A percentile compares a stretch with the other conserved stretches of the same genome.
phyloP scores from a whole-genome alignment of 192 early-diverging fungal species.

The Podila verticillata region DNA sequence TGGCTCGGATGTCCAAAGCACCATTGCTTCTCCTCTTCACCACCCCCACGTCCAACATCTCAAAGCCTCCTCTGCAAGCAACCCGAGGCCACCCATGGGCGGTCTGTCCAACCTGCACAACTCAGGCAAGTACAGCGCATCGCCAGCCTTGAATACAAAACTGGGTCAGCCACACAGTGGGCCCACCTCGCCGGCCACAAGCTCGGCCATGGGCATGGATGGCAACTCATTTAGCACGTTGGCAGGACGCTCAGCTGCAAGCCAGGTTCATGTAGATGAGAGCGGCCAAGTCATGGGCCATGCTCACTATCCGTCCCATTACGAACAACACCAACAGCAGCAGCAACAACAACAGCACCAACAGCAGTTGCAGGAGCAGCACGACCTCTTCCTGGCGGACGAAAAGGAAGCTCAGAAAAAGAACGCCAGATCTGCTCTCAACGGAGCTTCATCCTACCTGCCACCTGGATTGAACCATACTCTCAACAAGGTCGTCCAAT shows the following conservation, averaged over 20 bases:
- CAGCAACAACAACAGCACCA: conserved; percentile 18
- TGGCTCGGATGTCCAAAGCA: conserved; percentile 19
- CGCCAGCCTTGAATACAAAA: conserved; percentile 14
- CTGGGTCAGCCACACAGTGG: conserved; percentile 6
- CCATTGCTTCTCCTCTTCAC: conserved; percentile 20
- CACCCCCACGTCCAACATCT: background rate
- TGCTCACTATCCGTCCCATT: background rate
- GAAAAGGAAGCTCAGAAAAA: conserved; percentile 36
- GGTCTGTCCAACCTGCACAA: no score
- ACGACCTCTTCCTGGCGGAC: conserved; percentile 16
- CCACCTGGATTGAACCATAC: conserved; percentile 28
- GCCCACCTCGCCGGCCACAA: background rate
- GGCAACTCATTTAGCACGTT: conserved; percentile 6
- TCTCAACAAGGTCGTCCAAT: conserved; percentile 39
- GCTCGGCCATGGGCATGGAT: no score
- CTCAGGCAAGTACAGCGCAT: background rate
- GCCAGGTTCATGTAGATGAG: background rate
- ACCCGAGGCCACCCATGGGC: background rate
- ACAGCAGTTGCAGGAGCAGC: conserved; percentile 12
- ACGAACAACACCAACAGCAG: conserved; percentile 9
- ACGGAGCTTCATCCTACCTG: conserved; percentile 21
- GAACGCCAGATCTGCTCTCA: conserved; percentile 33
- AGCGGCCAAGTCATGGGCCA: background rate
- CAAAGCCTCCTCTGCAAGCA: conserved; percentile 1
- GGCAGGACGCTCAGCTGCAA: conserved; percentile 15